Evolutionary conservation across 1,284 basidiomycete genomes (phyloP), one percentile per base, ranked within the genome.

Genomic region (Marasmius fiardii): DNA sequence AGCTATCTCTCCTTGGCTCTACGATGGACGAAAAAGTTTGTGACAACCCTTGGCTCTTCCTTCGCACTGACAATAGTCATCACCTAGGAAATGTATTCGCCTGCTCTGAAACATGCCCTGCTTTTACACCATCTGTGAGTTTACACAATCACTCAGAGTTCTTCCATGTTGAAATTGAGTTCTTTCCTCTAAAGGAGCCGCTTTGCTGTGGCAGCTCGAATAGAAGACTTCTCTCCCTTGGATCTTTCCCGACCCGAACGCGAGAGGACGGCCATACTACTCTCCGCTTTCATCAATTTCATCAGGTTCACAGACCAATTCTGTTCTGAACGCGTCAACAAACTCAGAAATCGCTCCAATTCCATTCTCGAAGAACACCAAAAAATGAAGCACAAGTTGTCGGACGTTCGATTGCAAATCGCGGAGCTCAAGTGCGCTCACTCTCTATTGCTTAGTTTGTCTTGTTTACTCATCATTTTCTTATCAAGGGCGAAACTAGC

Each of bases 201-300:
- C 43, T 82, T 94, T 35, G 87, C 89, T 1, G 74, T 71, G 44
- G 83, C 87, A 0, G 90, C 92, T n/a, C 80, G 86, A 56, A 80
- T 94, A 48, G 78, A 83, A 58, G 85, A 88, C 67, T 95, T 95
- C 69, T 85, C 78, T 59, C 75, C 90, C 51, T 81, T 79, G 59
- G 94, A 96, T 63, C 69, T 96, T 8, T 77, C 79, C 49, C 77
- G 78, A 47, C 93, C 93, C 1, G 87, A 90, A 24, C 74, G 83
- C 20, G 78, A 83, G 33, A 82, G 93, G 23, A 89, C 92, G 0
- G 76, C 86, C 14, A 76, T 80, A 49, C 77, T 91, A 43, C 78
- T 97, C 56, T 92, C 91, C 39, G 93, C 89, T 0, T 88, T 97
- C 60, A 88, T 95, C 75, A 97, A 97, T 72, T 93, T 95, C 69